Evolutionary conservation across 305 asterid species (phyloP), one percentile per base, ranked within the genome.

Genomic region (Fraxinus xanthoxyloides): DNA sequence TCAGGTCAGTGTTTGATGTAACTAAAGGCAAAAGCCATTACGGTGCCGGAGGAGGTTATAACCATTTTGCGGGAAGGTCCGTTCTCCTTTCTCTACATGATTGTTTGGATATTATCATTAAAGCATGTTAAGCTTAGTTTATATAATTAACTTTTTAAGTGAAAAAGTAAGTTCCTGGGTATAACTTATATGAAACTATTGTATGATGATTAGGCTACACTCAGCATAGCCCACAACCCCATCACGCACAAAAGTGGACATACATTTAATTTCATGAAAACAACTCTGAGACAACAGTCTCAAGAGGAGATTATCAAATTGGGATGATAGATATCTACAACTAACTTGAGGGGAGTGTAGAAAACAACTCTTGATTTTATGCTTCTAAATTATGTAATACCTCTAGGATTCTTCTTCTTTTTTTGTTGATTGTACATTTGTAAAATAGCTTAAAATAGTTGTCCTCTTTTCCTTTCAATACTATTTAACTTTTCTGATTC

Each of bases 1-100:
- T 46, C 90, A 94, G 98, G 86, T 94, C 97, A 40, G 98, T 94
- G 77, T 94, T 93, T 87, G 98, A 94, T 89, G 98, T 94, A 56
- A 95, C 90, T 72, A 93, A 90, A 83, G 98, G 98, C 54, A 92
- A 85, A 85, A 89, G 89, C 84, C 98, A 93, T 78, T 95, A 95
- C 77, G 97, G 98, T 67, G 84, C 82, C 40, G 98, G 97, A 84
- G 98, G 95, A 75, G 94, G 94, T 78, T 95, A 95, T 85, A 87
- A 79, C 75, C 98, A 93, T 85, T 93, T 93, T 72, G 83, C 98
- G 2, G 98, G 98, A 85, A 93, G 98, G 98, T 92, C 8, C 38
- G 72, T 65, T 75, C 17, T 59, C 79, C 7, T 69, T 28, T 28
- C 72, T 56, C 35, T 26, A 51, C 51, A 2, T 77, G 46, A 69